Evolutionary conservation across 2,329 filamentous ascomycete genomes (phyloP).

Genomic region (Berkeleyomyces rouxiae): DNA sequence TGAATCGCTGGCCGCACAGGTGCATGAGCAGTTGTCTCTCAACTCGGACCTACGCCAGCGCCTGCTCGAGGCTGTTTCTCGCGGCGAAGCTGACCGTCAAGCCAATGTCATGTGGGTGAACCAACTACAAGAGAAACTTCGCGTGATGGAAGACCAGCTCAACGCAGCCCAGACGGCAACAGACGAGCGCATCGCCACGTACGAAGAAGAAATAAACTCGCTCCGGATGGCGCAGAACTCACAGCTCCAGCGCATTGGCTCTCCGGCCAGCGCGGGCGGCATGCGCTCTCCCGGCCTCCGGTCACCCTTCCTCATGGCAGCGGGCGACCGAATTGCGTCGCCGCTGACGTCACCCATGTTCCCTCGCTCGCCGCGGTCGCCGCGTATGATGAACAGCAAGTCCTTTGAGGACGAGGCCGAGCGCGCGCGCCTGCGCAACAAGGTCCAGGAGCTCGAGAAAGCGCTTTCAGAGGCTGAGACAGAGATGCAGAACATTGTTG

Average conservation of each 20-base stretch:
- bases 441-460: constrained; percentile 71
- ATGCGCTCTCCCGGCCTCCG: constrained; percentile 16
- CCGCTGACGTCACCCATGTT: constrained; percentile 23
- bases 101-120: constrained; percentile 69
- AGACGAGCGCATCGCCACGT: constrained; percentile 64
- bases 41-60: constrained; percentile 63
- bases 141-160: constrained; percentile 67
- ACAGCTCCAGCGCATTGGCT: constrained; percentile 47
- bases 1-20: constrained; percentile 62
- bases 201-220: constrained; percentile 68
- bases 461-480: constrained; percentile 42
- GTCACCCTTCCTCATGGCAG: constrained; percentile 16
- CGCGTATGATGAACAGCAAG: constrained; percentile 38
- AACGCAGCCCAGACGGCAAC: constrained; percentile 69
- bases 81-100: constrained; percentile 71
- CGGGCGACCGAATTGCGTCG: constrained; percentile 18
- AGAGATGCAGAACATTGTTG: constrained; percentile 70
- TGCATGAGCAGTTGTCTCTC: constrained; percentile 61
- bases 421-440: constrained; percentile 57
- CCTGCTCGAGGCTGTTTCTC: constrained; percentile 60
- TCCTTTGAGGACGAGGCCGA: constrained; percentile 56
- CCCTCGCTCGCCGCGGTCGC: constrained; percentile 26
- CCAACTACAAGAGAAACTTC: constrained; percentile 64
- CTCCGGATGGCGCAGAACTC: constrained; percentile 62
- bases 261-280: constrained; percentile 18